Evolutionary conservation across 352 stramenopile genomes (phyloP), one percentile per base, ranked within the genome.

Genomic region (Nothophytophthora sp.): DNA sequence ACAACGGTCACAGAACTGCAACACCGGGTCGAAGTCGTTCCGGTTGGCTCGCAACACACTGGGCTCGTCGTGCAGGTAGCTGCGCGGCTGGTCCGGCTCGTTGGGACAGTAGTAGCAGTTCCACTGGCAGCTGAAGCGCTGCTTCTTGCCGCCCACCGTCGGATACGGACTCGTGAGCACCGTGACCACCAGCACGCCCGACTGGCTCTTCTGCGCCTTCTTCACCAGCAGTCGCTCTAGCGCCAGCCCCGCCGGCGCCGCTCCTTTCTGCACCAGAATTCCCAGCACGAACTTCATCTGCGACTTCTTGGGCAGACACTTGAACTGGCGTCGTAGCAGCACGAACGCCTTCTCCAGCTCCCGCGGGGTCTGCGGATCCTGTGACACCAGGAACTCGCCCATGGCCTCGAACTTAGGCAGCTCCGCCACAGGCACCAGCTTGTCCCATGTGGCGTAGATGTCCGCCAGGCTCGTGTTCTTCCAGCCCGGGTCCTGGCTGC

Each of bases 61-160:
- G 13, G 92, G 92, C 47, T 98, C 92, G 52, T 98, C 90, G 67
- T 97, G 90, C 41, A 98, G 68, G 67, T 98, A 98, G 61, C 82
- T 96, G 29, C 90, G 81, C 16, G 92, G 90, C 62, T 97, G 89
- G 9, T 81, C 86, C 0, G 90, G 90, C 38, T 98, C 87, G 57
- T 98, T 97, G 4, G 92, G 91, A 60, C 92, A 98, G 62, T 98
- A 98, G 78, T 97, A 97, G 66, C 92, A 98, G 56, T 98, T 98
- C 88, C 92, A 97, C 67, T 98, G 88, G 63, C 91, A 98, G 51
- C 80, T 95, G 47, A 98, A 98, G 20, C 74, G 77, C 67, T 98
- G 91, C 49, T 92, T 95, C 61, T 89, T 94, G 15, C 73, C 70
- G 40, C 67, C 67, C 20, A 94, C 85, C 12, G 63, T 57, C 29